phyloP scores from a whole-genome alignment of 2,329 filamentous ascomycete genomes.

The Xylaria sp. region DNA sequence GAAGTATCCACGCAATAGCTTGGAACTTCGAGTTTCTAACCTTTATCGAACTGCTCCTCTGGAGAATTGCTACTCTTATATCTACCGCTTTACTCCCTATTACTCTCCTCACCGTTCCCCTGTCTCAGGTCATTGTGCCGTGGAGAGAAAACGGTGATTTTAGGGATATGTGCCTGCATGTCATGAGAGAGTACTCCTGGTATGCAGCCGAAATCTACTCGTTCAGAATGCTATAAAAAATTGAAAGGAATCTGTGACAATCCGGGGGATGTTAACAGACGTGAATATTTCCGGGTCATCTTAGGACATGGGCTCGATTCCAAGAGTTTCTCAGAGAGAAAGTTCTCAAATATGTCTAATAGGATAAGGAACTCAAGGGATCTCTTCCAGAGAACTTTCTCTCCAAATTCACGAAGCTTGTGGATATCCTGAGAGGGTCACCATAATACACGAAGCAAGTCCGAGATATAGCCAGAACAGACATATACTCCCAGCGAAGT shows the following conservation, averaged over 20 bases:
- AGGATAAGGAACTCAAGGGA: not conserved
- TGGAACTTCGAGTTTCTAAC: constrained; percentile 32
- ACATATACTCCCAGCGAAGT: constrained; percentile 19
- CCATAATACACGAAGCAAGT: constrained; percentile 9
- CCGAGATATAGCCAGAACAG: constrained; percentile 15
- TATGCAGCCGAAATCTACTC: not conserved
- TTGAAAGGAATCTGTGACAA: not conserved
- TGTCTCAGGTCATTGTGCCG: not conserved
- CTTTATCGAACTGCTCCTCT: constrained; percentile 20
- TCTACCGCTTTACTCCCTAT: not conserved
- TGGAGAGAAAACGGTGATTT: constrained; percentile 1
- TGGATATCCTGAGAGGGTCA: not conserved
- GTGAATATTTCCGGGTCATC: constrained; percentile 18
- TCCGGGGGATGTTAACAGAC: not conserved
- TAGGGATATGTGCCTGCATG: constrained; percentile 9
- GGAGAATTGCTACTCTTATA: constrained; percentile 5
- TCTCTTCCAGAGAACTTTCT: not conserved
- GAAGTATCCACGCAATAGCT: constrained; percentile 17
- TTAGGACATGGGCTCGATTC: not conserved
- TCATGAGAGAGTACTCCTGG: constrained; percentile 31
- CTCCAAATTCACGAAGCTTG: not conserved
- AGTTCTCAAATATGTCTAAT: constrained; percentile 2
- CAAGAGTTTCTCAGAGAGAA: not conserved
- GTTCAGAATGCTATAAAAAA: constrained; percentile 4
- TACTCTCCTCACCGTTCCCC: not conserved